phyloP scores from a whole-genome alignment of 768 basidiomycete species.

The Leccinum olivaceopallidum region DNA sequence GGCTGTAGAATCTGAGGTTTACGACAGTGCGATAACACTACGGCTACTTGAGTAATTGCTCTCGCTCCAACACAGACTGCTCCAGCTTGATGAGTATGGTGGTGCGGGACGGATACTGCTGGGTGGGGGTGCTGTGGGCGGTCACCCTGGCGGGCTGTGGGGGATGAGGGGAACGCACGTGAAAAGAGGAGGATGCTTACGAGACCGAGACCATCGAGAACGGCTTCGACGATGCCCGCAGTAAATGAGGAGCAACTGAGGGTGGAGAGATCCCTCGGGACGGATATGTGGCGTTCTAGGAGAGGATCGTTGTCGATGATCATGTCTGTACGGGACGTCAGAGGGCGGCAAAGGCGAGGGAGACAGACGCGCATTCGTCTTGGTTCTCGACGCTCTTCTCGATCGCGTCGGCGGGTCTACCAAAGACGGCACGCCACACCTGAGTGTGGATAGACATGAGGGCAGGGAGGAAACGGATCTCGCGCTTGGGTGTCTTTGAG shows the following conservation, averaged over 20 bases:
- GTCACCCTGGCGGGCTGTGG: slow-evolving; percentile 92
- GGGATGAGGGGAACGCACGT: slow-evolving; percentile 11
- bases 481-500: slow-evolving; percentile 90
- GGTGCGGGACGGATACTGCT: slow-evolving; percentile 78
- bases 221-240: slow-evolving; percentile 96
- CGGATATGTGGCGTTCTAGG: slow-evolving; percentile 88
- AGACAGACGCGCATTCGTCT: slow-evolving; percentile 76
- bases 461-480: slow-evolving; percentile 86
- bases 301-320: slow-evolving; percentile 96
- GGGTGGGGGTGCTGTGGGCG: slow-evolving; percentile 87
- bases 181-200: slow-evolving; percentile 50
- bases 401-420: slow-evolving; percentile 90
- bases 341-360: neutral
- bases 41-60: slow-evolving; percentile 45
- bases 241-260: slow-evolving; percentile 97
- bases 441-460: slow-evolving; percentile 95
- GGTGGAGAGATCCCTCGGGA: slow-evolving; percentile 91
- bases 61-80: slow-evolving; percentile 88
- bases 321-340: slow-evolving; percentile 67
- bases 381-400: slow-evolving; percentile 96
- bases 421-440: slow-evolving; percentile 93
- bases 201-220: slow-evolving; percentile 91
- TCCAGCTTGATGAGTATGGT: slow-evolving; percentile 99
- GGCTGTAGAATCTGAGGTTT: neutral
- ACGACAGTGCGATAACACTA: neutral